phyloP scores from a whole-genome alignment of 768 basidiomycete genomes.

The Xerocomellus chrysenteron region DNA sequence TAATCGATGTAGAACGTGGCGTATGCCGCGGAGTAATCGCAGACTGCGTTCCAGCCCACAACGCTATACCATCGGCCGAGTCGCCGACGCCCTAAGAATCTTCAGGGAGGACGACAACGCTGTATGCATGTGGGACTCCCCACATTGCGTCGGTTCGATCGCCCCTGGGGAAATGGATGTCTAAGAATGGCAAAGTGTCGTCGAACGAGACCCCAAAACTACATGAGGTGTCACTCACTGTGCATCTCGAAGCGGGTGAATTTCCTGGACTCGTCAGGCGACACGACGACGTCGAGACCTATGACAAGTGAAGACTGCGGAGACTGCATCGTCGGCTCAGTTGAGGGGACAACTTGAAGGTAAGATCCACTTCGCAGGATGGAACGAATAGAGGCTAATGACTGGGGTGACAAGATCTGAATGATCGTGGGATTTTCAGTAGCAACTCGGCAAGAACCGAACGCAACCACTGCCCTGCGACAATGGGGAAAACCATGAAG shows the following conservation, averaged over 20 bases:
- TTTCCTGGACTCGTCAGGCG: slow-evolving; percentile 22
- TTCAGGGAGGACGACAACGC: not conserved
- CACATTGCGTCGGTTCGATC: slow-evolving; percentile 94
- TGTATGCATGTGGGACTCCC: slow-evolving; percentile 6
- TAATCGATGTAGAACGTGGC: slow-evolving; percentile 65
- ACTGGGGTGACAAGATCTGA: not conserved
- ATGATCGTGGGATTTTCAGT: no score
- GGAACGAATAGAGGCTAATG: not conserved
- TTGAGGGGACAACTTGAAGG: not conserved
- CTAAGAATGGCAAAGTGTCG: slow-evolving; percentile 34
- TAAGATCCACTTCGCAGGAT: not conserved
- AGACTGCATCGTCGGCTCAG: slow-evolving; percentile 3
- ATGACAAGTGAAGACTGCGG: not conserved
- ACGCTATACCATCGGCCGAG: not conserved
- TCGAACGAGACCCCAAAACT: not conserved
- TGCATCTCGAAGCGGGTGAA: slow-evolving; percentile 57
- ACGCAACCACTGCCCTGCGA: no score
- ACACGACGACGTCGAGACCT: not conserved
- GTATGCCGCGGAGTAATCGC: slow-evolving; percentile 93
- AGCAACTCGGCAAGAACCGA: not conserved
- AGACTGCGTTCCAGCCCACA: slow-evolving; percentile 77
- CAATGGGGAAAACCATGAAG: no score
- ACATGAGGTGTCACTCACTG: slow-evolving; percentile 35
- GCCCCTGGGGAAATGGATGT: slow-evolving; percentile 89
- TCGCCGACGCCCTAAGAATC: not conserved